These are phyloP conservation scores for Talaromyces albobiverticillius DNA, from an alignment of 2,329 filamentous ascomycete genomes.

Conservation along the genomic window DNA sequence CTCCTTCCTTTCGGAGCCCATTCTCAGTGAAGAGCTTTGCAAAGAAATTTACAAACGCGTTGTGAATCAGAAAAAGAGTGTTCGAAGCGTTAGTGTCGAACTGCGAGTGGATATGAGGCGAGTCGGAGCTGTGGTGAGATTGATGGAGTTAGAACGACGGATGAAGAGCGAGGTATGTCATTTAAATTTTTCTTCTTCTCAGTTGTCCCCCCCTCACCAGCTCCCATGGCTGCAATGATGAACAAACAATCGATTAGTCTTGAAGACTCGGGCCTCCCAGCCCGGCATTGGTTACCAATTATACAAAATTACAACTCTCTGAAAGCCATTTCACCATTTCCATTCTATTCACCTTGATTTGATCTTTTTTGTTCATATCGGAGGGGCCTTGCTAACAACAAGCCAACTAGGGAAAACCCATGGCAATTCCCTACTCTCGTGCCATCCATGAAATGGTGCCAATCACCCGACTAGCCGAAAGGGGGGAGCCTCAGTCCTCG, in stretches of 20 bases:
- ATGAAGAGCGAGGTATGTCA: conserved; percentile 71
- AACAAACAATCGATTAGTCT: conserved; percentile 97
- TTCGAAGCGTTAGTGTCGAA: conserved; percentile 74
- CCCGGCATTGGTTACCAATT: conserved; percentile 59
- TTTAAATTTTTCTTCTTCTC: conserved; percentile 9
- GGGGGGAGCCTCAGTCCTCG: conserved; percentile 35
- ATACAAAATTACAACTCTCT: conserved; percentile 71
- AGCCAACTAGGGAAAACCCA: conserved; percentile 64
- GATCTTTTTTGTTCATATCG: background rate
- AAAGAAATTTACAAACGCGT: conserved; percentile 72
- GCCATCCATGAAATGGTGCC: conserved; percentile 81
- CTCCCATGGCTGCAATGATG: conserved; percentile 53
- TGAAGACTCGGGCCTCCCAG: conserved; percentile 70
- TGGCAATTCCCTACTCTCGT: conserved; percentile 73
- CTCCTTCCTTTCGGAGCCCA: conserved; percentile 66
- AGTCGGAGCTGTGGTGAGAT: conserved; percentile 77
- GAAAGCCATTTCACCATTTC: conserved; percentile 38
- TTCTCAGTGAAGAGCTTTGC: conserved; percentile 70
- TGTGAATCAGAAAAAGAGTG: conserved; percentile 61
- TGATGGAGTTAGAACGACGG: conserved; percentile 81
- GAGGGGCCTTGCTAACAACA: conserved; percentile 12
- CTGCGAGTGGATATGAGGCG: conserved; percentile 77
- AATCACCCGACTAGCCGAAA: conserved; percentile 50
- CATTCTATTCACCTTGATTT: conserved; percentile 13
- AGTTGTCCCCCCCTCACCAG: background rate